Conservation (phyloP, 768 basidiomycete species). For the Tylopilus subfusipes region DNA sequence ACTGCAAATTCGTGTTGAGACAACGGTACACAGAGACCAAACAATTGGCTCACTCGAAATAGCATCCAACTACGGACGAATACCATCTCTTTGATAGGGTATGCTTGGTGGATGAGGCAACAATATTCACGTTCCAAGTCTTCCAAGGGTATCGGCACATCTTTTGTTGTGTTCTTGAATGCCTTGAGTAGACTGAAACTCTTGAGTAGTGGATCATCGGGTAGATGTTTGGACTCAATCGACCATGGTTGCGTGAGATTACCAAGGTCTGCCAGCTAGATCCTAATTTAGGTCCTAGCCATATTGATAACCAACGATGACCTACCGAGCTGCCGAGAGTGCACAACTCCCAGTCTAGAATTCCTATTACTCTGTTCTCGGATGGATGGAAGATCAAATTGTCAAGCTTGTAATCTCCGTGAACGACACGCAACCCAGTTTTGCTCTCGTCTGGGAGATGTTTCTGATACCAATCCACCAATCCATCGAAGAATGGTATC, state of each 20-base stretch:
- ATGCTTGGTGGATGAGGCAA: slow-evolving; percentile 55
- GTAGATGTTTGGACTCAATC: slow-evolving; percentile 44
- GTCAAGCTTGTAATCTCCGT: slow-evolving; percentile 98
- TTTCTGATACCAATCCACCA: slow-evolving; percentile 71
- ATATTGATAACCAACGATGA: slow-evolving; percentile 3
- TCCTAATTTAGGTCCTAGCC: neutral
- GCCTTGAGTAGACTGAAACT: slow-evolving; percentile 40
- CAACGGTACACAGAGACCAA: neutral
- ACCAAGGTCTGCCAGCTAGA: slow-evolving; percentile 79
- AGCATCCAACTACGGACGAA: slow-evolving; percentile 87
- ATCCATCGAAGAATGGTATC: slow-evolving; percentile 71
- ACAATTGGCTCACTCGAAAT: slow-evolving; percentile 54
- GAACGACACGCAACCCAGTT: slow-evolving; percentile 81
- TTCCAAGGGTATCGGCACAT: slow-evolving; percentile 62
- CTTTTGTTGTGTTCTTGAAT: slow-evolving; percentile 57
- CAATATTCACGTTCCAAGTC: slow-evolving; percentile 83
- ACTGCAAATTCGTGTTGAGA: slow-evolving; percentile 34
- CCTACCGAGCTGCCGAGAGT: slow-evolving; percentile 88
- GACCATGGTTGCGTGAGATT: slow-evolving; percentile 88
- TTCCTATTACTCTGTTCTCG: slow-evolving; percentile 89
- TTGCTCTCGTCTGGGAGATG: slow-evolving; percentile 76
- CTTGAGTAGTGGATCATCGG: slow-evolving; percentile 18
- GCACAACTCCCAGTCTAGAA: slow-evolving; percentile 97
- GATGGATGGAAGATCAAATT: slow-evolving; percentile 94
- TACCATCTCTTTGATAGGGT: slow-evolving; percentile 74